Evolutionary conservation across 306 rosid species (phyloP).

Genomic region (Vicia villosa): DNA sequence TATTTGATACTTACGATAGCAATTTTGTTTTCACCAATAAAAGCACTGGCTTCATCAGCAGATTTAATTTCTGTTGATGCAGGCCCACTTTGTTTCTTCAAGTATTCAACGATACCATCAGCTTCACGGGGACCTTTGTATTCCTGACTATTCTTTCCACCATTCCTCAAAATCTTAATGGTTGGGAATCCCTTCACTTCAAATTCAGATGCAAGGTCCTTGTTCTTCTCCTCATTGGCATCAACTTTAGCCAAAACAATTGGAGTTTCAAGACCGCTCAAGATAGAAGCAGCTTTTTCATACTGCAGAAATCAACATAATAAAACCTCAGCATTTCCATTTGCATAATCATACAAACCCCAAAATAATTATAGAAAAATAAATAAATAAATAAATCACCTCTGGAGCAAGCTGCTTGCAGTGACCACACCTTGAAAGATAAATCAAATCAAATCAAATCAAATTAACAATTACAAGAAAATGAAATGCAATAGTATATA

Average conservation of each 20-base stretch:
- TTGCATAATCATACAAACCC: not conserved
- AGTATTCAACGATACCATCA: conserved; percentile 77
- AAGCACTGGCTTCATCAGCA: conserved; percentile 58
- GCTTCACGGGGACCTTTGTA: conserved; percentile 95
- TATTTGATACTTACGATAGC: conserved; percentile 58
- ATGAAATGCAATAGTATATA: conserved; percentile 10
- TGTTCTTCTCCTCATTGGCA: conserved; percentile 71
- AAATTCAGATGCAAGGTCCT: conserved; percentile 54
- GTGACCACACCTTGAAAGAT: conserved; percentile 87
- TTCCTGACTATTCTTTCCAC: conserved; percentile 76
- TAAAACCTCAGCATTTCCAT: conserved; percentile 27
- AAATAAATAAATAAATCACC: conserved; percentile 52
- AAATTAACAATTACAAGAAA: not conserved
- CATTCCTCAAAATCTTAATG: conserved; percentile 76
- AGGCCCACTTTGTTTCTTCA: conserved; percentile 91
- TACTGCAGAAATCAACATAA: conserved; percentile 49
- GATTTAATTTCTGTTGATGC: conserved; percentile 73
- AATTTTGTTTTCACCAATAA: conserved; percentile 65
- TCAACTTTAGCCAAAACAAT: conserved; percentile 80
- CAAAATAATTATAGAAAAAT: not conserved
- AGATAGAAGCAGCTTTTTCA: conserved; percentile 81
- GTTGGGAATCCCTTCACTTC: conserved; percentile 83
- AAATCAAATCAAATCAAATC: not conserved
- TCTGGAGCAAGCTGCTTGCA: conserved; percentile 94
- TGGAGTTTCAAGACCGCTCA: conserved; percentile 75